Evolutionary conservation across 2,329 filamentous ascomycete genomes (phyloP), one percentile per base, ranked within the genome.

Genomic region (Botrytis paeoniae): DNA sequence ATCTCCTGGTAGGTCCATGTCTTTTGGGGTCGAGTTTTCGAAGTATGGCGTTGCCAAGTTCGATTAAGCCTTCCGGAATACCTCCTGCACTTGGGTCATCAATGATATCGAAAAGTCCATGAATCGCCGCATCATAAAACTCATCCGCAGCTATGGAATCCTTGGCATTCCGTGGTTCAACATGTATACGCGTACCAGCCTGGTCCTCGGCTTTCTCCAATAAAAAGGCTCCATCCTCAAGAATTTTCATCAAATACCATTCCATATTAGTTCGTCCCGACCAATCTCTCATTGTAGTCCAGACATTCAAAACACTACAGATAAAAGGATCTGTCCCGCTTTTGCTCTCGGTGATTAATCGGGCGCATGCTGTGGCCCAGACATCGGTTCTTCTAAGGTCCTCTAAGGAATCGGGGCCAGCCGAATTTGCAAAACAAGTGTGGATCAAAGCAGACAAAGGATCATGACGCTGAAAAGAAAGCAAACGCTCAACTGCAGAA

Each of bases 231-330:
- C 96, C 96, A 78, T 97, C 93, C 82, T 97, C 93, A 45, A 99
- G 88, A 74, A 97, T 93, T 81, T 96, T 93, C 93, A 97, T 96
- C 20, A 99, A 88, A 81, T 95, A 98, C 83, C 94, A 92, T 83
- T 98, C 95, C 86, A 99, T 90, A 76, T 94, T 96, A 77, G 91
- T 89, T 79, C 92, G 94, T 73, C 94, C 94, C 59, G 93, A 92
- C 95, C 95, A 98, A 82, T 95, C 91, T 75, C 93, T 90, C 87
- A 95, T 93, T 72, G 90, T 87, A 69, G 93, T 91, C 93, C 94
- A 98, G 73, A 93, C 91, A 81, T 96, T 95, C 69, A 99, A 87
- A 48, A 98, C 89, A 65, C 93, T 91, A 75, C 93, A 91, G 73
- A 98, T 87, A 73, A 98, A 92, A 73, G 92, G 91, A 80, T 96